phyloP scores from a whole-genome alignment of 2,329 filamentous ascomycete genomes.

The Drechslerella coelobrocha region DNA sequence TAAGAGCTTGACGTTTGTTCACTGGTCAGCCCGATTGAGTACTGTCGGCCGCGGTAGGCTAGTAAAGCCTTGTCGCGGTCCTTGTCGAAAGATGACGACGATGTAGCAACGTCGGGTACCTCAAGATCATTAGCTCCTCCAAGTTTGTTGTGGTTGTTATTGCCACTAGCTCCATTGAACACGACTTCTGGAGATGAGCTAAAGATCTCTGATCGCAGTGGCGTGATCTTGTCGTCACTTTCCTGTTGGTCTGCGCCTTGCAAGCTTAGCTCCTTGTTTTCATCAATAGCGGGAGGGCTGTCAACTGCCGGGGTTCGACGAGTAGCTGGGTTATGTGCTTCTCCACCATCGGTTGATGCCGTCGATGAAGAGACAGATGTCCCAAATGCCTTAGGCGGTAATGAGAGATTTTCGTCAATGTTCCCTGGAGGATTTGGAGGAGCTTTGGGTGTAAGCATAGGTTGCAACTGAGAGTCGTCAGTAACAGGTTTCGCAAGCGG shows the following conservation, averaged over 20 bases:
- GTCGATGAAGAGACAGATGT: slow-evolving; percentile 53
- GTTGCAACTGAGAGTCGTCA: slow-evolving; percentile 50
- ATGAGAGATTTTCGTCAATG: slow-evolving; percentile 50
- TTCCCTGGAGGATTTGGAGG: slow-evolving; percentile 42
- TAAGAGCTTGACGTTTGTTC: slow-evolving; percentile 53
- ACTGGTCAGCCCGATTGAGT: slow-evolving; percentile 50
- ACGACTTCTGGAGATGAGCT: slow-evolving; percentile 17
- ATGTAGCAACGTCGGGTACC: slow-evolving; percentile 29
- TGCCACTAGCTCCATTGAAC: slow-evolving; percentile 11
- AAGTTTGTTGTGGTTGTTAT: slow-evolving; percentile 13
- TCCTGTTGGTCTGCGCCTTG: slow-evolving; percentile 26
- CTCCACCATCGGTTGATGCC: slow-evolving; percentile 53
- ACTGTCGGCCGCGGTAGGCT: slow-evolving; percentile 49
- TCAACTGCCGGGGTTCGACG: slow-evolving; percentile 30
- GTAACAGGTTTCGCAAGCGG: slow-evolving; percentile 49
- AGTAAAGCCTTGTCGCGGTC: slow-evolving; percentile 26
- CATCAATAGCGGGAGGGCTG: slow-evolving; percentile 28
- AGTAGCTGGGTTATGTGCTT: slow-evolving; percentile 32
- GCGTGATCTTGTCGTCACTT: slow-evolving; percentile 45
- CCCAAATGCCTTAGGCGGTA: slow-evolving; percentile 53
- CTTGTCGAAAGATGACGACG: slow-evolving; percentile 34
- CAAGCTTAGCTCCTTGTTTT: slow-evolving; percentile 31
- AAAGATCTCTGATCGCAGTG: slow-evolving; percentile 28
- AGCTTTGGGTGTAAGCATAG: slow-evolving; percentile 47
- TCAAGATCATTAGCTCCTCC: slow-evolving; percentile 26